Evolutionary conservation across 495 filamentous ascomycete species (phyloP), one percentile per base, ranked within the genome.

Genomic region (Hypomontagnella submonticulosa): DNA sequence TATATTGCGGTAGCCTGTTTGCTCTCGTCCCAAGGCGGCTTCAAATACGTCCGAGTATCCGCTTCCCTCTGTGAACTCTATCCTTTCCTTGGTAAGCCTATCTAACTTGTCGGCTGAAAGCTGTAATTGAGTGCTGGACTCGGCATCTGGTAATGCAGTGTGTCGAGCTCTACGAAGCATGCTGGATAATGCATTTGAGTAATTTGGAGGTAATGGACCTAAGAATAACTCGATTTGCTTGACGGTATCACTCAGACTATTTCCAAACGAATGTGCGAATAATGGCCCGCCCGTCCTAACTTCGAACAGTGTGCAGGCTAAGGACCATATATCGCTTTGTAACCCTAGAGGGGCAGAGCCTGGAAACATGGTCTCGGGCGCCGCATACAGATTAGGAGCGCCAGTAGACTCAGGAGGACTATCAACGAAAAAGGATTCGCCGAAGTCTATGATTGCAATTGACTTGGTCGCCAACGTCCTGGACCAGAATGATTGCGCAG

Each of bases 371-470:
- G 62, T 32, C 36, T 74, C 73, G 4, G 71, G 74, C 11, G 73
- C 41, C 0, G 67, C 66, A n/a, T 60, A 73, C 0, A 57, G 0
- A 6, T 37, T 5, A 6, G 71, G 66, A 20, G 70, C 63, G 0
- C 73, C 66, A 0, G 63, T 69, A 6, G 36, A 15, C 0, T 36
- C 5, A 0, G 66, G 61, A 0, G 60, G 55, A 2, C n/a, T 13
- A 0, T 41, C 27, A 43, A 11, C 1, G 5, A 38, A 44, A 41
- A 69, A 75, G 0, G 74, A 66, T 12, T 74, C 59, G 0, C 73
- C 73, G 37, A 72, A 73, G 50, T 77, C 75, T 12, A 67, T 42
- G 3, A 77, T 40, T 38, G 65, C 56, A 8, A 74, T 51, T 0
- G 66, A 57, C 0, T 37, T 43, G 0, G 47, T 54, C 12, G 12